Evolutionary conservation across 148 eudicot species (phyloP).

Genomic region (Rhododendron molle): DNA sequence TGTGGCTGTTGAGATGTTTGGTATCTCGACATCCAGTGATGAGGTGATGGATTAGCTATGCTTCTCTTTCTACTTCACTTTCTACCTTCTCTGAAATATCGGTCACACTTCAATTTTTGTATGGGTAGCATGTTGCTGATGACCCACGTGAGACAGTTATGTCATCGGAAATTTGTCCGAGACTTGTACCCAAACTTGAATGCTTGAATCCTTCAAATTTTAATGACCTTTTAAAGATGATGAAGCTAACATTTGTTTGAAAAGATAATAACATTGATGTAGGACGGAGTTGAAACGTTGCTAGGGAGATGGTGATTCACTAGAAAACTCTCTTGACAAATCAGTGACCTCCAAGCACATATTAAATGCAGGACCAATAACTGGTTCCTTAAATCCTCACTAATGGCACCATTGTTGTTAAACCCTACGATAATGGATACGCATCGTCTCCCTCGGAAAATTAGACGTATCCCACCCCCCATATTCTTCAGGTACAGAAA

Average conservation of each 20-base stretch:
- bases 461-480: not conserved
- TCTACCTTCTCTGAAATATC: not conserved
- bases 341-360: not conserved
- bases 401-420: not conserved
- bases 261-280: not conserved
- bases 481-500: not conserved
- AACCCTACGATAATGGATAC: not conserved
- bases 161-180: not conserved
- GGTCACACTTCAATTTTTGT: not conserved
- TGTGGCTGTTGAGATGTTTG: constrained; percentile 79
- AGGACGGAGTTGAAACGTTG: not conserved
- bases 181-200: not conserved
- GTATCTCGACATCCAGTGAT: constrained; percentile 41
- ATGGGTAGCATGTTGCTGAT: constrained; percentile 7
- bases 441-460: not conserved
- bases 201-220: not conserved
- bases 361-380: not conserved
- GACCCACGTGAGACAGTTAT: not conserved
- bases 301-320: not conserved
- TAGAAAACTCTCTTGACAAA: not conserved
- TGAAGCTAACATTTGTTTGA: not conserved
- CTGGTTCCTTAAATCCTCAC: not conserved
- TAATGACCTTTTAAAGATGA: not conserved
- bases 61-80: not conserved
- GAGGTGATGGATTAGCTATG: constrained; percentile 43